These are phyloP conservation scores for Epichloe baconii DNA, from an alignment of 2,329 filamentous ascomycete species.

Conservation along the genomic window DNA sequence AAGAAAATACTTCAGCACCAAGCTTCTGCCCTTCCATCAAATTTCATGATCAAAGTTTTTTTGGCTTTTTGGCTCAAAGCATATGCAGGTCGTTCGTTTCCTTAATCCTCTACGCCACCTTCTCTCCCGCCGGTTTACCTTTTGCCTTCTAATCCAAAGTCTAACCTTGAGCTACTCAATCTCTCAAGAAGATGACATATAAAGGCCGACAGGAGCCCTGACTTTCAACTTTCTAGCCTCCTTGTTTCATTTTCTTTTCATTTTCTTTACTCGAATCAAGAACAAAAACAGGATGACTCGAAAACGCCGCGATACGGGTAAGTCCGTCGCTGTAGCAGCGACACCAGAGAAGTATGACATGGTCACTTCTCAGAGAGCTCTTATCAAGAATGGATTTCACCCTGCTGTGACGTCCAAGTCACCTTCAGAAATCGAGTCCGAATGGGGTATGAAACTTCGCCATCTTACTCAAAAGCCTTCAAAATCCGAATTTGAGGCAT, in stretches of 20 bases:
- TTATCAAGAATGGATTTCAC: constrained; percentile 8
- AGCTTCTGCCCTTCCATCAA: too few relatives aligned
- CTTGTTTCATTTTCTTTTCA: background rate
- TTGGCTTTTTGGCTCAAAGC: too few relatives aligned
- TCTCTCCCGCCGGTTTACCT: too few relatives aligned
- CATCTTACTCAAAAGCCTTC: background rate
- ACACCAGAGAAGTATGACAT: constrained; percentile 7
- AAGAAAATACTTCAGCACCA: too few relatives aligned
- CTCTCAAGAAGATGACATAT: background rate
- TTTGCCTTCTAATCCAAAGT: too few relatives aligned
- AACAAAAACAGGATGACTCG: background rate
- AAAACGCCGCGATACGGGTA: background rate
- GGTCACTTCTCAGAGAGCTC: constrained; percentile 5
- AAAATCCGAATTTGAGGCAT: background rate
- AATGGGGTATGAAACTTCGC: background rate
- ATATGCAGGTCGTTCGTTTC: too few relatives aligned
- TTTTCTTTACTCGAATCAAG: background rate
- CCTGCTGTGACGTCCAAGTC: constrained; percentile 8
- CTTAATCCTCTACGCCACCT: too few relatives aligned
- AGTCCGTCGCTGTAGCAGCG: background rate
- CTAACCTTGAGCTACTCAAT: background rate
- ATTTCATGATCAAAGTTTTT: too few relatives aligned
- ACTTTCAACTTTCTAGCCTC: background rate
- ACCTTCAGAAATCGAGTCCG: constrained; percentile 1
- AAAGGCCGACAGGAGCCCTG: background rate